Percentiles rank a stretch among this genome's conserved stretches.
These are phyloP conservation scores for Trebouxia sp. DNA, from an alignment of 139 green algal genomes.

Conservation along the genomic window DNA sequence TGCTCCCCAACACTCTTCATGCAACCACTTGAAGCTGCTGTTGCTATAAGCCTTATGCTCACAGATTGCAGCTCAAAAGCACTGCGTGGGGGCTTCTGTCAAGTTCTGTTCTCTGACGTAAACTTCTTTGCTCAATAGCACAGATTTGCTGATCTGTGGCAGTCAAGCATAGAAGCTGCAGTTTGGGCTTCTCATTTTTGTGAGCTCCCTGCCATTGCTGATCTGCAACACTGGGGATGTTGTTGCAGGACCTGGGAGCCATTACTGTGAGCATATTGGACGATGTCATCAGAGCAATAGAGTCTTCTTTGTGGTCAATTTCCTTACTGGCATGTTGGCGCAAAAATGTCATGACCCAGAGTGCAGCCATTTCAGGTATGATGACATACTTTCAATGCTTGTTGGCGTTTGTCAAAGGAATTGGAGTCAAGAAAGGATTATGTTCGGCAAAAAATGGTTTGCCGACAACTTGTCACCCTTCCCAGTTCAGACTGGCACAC, in stretches of 20 bases:
- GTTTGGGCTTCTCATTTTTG: too few relatives aligned
- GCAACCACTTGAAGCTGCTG: too few relatives aligned
- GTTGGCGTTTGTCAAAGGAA: background rate
- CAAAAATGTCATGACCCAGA: slow-evolving; percentile 86
- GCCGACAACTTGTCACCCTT: background rate
- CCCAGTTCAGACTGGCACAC: background rate
- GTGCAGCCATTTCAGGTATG: slow-evolving; percentile 48
- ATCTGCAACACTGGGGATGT: too few relatives aligned
- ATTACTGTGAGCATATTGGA: slow-evolving; percentile 71
- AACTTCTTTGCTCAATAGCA: too few relatives aligned
- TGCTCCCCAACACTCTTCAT: too few relatives aligned
- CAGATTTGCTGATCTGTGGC: too few relatives aligned
- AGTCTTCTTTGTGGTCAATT: slow-evolving; percentile 71
- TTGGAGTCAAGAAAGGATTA: background rate
- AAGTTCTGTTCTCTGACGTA: too few relatives aligned
- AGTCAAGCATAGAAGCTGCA: too few relatives aligned
- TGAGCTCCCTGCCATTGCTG: background rate
- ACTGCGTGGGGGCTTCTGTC: too few relatives aligned
- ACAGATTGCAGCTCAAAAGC: too few relatives aligned
- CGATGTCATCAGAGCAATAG: slow-evolving; percentile 72
- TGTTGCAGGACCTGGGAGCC: slow-evolving; percentile 64
- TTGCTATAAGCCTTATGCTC: too few relatives aligned
- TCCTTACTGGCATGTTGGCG: slow-evolving; percentile 46
- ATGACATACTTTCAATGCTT: background rate
- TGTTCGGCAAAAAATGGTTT: background rate